Conservation (phyloP, 2,329 filamentous ascomycete genomes). For the Xylaria sp. region DNA sequence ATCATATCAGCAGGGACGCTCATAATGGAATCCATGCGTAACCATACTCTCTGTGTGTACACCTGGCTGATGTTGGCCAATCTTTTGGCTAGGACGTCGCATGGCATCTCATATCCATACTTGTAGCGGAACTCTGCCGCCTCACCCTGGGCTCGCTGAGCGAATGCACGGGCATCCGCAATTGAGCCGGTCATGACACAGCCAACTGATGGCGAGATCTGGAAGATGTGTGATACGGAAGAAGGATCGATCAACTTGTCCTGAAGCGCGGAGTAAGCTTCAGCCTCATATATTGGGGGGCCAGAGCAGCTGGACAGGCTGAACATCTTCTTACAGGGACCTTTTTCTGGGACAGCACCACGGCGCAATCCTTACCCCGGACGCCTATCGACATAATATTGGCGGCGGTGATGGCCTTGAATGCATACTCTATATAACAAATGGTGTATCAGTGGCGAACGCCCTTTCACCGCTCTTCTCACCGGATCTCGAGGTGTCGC, state of each 20-base stretch:
- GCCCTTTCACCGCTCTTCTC: constrained; percentile 32
- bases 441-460: constrained; percentile 41
- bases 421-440: constrained; percentile 86
- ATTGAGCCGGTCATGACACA: constrained; percentile 99
- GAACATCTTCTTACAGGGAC: constrained; percentile 83
- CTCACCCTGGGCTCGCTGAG: constrained; percentile 92
- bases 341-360: constrained; percentile 99
- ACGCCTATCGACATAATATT: constrained; percentile 99
- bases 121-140: constrained; percentile 99
- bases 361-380: constrained; percentile 95
- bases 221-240: constrained; percentile 97
- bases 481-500: constrained; percentile 17
- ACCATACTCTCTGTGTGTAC: constrained; percentile 89
- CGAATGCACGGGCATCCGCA: constrained; percentile 92
- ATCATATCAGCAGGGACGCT: constrained; percentile 43
- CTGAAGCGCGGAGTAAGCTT: constrained; percentile 61
- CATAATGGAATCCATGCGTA: constrained; percentile 20
- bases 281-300: constrained; percentile 34
- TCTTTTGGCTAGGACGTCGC: constrained; percentile 94
- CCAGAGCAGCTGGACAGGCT: constrained; percentile 34
- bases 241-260: constrained; percentile 99
- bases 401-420: constrained; percentile 99
- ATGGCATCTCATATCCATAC: constrained; percentile 99
- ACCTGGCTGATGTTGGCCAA: constrained; percentile 99
- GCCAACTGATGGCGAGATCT: constrained; percentile 92